These are phyloP conservation scores for Thielaviopsis ethacetica DNA, from an alignment of 2,329 filamentous ascomycete species.

Conservation along the genomic window DNA sequence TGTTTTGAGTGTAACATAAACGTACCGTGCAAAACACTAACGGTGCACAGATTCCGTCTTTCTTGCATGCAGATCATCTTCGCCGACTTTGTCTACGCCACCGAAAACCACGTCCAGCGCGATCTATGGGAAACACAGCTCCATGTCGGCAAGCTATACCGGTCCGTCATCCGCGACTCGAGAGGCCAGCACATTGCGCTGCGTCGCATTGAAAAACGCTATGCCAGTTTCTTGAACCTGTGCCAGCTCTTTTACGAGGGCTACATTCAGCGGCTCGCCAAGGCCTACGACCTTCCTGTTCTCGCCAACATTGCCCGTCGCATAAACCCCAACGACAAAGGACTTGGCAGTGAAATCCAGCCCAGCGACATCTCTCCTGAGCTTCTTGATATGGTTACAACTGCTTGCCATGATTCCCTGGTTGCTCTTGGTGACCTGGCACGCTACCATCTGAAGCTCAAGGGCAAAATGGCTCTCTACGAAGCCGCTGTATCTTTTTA, in stretches of 20 bases:
- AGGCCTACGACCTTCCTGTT: constrained; percentile 37
- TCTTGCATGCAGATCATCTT: constrained; percentile 59
- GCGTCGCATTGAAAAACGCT: constrained; percentile 68
- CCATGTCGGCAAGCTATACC: constrained; percentile 60
- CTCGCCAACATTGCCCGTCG: constrained; percentile 25
- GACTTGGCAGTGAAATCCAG: not conserved
- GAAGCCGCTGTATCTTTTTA: constrained; percentile 74
- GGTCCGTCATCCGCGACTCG: constrained; percentile 11
- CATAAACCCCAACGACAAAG: constrained; percentile 4
- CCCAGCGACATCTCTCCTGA: constrained; percentile 29
- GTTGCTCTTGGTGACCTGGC: constrained; percentile 82
- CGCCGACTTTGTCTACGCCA: constrained; percentile 51
- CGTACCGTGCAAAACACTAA: constrained; percentile 4
- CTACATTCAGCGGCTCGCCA: constrained; percentile 63
- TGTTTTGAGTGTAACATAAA: not conserved
- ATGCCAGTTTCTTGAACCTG: constrained; percentile 70
- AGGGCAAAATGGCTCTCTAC: constrained; percentile 58
- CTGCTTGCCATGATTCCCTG: constrained; percentile 66
- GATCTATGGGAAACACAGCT: constrained; percentile 67
- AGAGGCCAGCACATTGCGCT: constrained; percentile 32
- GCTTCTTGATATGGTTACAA: constrained; percentile 43
- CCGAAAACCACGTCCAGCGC: constrained; percentile 46
- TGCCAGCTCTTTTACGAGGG: constrained; percentile 79
- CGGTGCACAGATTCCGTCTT: constrained; percentile 30
- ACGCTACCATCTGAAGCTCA: constrained; percentile 64